phyloP scores from a whole-genome alignment of 345 rosid species.

The Arabidopsis suecica region DNA sequence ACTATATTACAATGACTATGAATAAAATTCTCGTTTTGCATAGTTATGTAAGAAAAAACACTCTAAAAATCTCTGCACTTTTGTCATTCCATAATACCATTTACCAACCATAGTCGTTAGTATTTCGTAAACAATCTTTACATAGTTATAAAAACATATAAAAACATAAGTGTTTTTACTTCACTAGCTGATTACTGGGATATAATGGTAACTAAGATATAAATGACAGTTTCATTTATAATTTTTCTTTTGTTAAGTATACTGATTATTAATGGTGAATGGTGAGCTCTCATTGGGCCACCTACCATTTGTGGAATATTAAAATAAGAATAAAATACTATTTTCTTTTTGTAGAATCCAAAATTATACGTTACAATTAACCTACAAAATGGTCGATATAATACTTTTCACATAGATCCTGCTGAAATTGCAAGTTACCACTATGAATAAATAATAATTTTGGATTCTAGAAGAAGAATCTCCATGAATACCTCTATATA shows the following conservation, averaged over 20 bases:
- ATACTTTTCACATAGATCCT: constrained; percentile 41
- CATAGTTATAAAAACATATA: background rate
- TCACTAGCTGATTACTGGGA: constrained; percentile 18
- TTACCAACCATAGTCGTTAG: too few relatives aligned
- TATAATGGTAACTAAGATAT: constrained; percentile 14
- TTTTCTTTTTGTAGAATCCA: constrained; percentile 31
- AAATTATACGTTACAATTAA: constrained; percentile 47
- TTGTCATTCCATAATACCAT: background rate
- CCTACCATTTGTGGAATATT: constrained; percentile 38
- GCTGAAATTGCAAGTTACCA: constrained; percentile 46
- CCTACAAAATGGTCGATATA: constrained; percentile 30
- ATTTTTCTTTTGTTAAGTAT: background rate
- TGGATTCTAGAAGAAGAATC: constrained; percentile 39
- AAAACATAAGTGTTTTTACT: constrained; percentile 1
- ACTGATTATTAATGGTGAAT: constrained; percentile 27
- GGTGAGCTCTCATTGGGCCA: constrained; percentile 43
- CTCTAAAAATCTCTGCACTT: background rate
- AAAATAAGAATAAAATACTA: constrained; percentile 19
- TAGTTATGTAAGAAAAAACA: background rate
- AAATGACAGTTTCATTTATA: background rate
- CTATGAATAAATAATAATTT: constrained; percentile 23
- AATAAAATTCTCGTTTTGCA: background rate
- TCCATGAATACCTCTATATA: constrained; percentile 12
- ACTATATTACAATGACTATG: background rate
- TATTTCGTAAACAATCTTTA: background rate